Evolutionary conservation across 2,329 filamentous ascomycete species (phyloP).

Genomic region (Calonectria crousiana): DNA sequence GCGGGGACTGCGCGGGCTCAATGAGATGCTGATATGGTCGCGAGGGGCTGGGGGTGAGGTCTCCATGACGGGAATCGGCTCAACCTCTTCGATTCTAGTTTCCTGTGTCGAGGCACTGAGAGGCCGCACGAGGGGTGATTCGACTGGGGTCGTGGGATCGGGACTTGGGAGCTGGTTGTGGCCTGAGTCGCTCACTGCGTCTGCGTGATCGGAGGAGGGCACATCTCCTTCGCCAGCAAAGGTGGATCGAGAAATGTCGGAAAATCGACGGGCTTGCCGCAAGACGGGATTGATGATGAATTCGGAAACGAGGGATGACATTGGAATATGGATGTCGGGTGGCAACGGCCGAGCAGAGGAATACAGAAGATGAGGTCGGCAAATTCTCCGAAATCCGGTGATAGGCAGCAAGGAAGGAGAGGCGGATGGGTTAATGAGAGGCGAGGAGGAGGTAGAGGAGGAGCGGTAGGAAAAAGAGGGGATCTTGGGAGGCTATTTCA

Average conservation of each 20-base stretch:
- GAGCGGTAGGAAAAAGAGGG: conserved; percentile 5
- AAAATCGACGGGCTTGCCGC: conserved; percentile 74
- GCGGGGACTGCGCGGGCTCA: conserved; percentile 46
- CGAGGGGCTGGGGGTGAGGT: conserved; percentile 39
- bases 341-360: conserved; percentile 23
- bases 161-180: conserved; percentile 36
- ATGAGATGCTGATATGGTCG: conserved; percentile 50
- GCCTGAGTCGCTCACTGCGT: conserved; percentile 45
- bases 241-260: conserved; percentile 60
- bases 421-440: neutral
- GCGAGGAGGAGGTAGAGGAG: conserved; percentile 17
- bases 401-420: neutral
- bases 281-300: conserved; percentile 76
- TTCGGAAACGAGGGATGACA: conserved; percentile 74
- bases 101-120: conserved; percentile 51
- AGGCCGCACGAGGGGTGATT: conserved; percentile 45
- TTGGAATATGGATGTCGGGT: conserved; percentile 47
- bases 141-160: conserved; percentile 34
- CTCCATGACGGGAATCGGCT: conserved; percentile 34
- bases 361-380: neutral
- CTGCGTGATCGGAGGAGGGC: conserved; percentile 34
- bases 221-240: conserved; percentile 51
- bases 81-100: conserved; percentile 48
- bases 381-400: conserved; percentile 8
- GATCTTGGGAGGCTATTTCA: conserved; percentile 6